Conservation (phyloP, 352 stramenopile genomes). For the Phytophthora meadii region DNA sequence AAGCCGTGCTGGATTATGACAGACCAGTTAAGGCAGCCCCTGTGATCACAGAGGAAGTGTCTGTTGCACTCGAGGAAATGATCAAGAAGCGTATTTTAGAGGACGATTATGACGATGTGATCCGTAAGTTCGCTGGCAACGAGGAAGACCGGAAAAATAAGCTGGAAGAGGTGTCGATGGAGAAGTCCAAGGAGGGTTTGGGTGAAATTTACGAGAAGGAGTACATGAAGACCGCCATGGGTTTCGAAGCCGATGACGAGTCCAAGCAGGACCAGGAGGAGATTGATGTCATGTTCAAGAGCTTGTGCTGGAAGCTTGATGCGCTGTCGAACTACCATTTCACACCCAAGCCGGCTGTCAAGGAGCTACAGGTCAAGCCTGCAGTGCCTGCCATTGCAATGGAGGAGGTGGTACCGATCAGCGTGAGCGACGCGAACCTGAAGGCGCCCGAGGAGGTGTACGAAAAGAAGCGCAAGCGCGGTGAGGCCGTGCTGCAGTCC, state of each 20-base stretch:
- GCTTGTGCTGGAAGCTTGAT: constrained; percentile 95
- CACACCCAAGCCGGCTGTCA: constrained; percentile 92
- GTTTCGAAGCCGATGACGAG: constrained; percentile 92
- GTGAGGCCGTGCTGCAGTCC: constrained; percentile 78
- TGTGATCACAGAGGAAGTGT: constrained; percentile 94
- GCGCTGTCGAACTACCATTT: constrained; percentile 97
- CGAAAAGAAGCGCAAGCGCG: constrained; percentile 89
- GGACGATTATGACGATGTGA: constrained; percentile 96
- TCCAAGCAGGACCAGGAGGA: constrained; percentile 94
- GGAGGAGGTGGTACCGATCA: constrained; percentile 86
- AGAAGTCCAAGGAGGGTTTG: constrained; percentile 91
- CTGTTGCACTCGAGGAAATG: constrained; percentile 92
- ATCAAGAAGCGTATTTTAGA: constrained; percentile 95
- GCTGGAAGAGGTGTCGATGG: constrained; percentile 93
- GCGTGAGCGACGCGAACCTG: constrained; percentile 86
- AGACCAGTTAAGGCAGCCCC: constrained; percentile 91
- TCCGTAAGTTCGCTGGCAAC: constrained; percentile 88
- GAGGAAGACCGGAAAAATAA: constrained; percentile 85
- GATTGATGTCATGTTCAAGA: constrained; percentile 95
- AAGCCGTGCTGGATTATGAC: constrained; percentile 94
- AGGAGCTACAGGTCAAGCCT: constrained; percentile 90
- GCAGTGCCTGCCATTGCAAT: constrained; percentile 84
- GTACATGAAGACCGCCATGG: constrained; percentile 95
- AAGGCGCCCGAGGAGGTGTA: constrained; percentile 86
- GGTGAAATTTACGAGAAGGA: constrained; percentile 96